Percentiles rank a stretch among this genome's conserved stretches.
phyloP scores from a whole-genome alignment of 2,329 filamentous ascomycete genomes.

The Atkinsonella hypoxylon region DNA sequence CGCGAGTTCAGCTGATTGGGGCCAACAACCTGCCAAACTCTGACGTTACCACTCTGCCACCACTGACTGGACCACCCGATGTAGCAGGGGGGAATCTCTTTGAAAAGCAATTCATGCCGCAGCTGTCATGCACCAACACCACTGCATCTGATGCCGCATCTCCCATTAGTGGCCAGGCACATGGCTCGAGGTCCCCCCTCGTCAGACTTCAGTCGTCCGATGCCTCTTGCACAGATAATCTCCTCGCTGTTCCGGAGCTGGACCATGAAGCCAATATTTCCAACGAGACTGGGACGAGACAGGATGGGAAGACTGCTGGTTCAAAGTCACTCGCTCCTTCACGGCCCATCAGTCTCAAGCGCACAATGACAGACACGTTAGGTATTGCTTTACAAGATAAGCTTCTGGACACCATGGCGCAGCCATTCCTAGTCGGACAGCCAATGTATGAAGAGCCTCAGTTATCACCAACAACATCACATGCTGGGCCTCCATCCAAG shows the following conservation, averaged over 20 bases:
- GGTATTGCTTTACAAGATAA: conserved; percentile 67
- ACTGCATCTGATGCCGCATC: conserved; percentile 24
- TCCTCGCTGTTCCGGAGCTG: conserved; percentile 11
- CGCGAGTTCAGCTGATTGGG: conserved; percentile 67
- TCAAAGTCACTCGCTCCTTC: conserved; percentile 39
- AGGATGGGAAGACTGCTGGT: conserved; percentile 37
- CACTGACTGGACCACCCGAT: conserved; percentile 70
- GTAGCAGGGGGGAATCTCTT: conserved; percentile 69
- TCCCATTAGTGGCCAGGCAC: conserved; percentile 14
- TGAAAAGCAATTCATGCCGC: conserved; percentile 62
- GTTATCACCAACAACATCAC: conserved; percentile 30
- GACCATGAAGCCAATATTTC: conserved; percentile 33
- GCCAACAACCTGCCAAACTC: conserved; percentile 47
- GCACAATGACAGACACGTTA: conserved; percentile 77
- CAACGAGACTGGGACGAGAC: conserved; percentile 42
- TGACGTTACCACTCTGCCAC: conserved; percentile 34
- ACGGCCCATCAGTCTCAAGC: conserved; percentile 58
- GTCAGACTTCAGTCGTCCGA: conserved; percentile 7
- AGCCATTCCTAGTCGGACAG: conserved; percentile 54
- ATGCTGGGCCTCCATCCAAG: conserved; percentile 27
- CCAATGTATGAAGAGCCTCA: conserved; percentile 23
- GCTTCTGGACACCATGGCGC: conserved; percentile 72
- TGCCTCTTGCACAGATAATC: conserved; percentile 9
- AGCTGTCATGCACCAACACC: conserved; percentile 38
- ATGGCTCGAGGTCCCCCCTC: conserved; percentile 10